Evolutionary conservation across 371 early-diverging fungal species (phyloP), one percentile per base, ranked within the genome.

Genomic region (Apophysomyces sp.): DNA sequence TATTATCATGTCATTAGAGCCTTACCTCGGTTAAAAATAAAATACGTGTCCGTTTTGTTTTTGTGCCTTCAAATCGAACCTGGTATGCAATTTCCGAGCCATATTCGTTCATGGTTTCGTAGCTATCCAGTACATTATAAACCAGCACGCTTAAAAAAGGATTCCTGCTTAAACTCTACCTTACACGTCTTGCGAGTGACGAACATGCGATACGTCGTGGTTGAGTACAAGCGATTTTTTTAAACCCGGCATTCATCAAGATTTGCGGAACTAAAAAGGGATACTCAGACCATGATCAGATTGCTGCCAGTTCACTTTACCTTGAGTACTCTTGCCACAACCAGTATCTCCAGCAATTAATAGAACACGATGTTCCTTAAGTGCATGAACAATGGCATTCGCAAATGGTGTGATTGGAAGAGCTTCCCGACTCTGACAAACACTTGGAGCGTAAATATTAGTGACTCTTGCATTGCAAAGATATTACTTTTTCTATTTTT

Each of bases 141-240:
- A n/a, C 16, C 30, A 28, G 15, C 16, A 13, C 15, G 6, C 4
- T 21, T 15, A 31, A 4, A 57, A 3, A 32, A 32, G 32, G 32
- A 4, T n/a, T 34, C 18, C 55, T 60, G 55, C 52, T 60, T 56
- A n/a, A n/a, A n/a, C n/a, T n/a, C n/a, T 76, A 82, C 74, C 71
- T 81, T 0, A 93, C 93, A 60, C 94, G 89, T 55, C 84, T 67
- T 4, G 96, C 94, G n/a, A 98, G 83, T 12, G 93, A 87, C 30
- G 87, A 90, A 49, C 95, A 93, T 0, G 98, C 96, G 62, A 97
- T 92, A 39, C 97, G 84, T 15, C 98, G 83, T 4, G 98, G 98
- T 68, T 98, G 97, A 1, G 99, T 98, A 75, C 96, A 91, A 3
- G 93, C 88, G 52, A 98, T 90, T 51, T 86, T 84, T 31, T 76